A percentile compares a stretch with the other conserved stretches of the same genome.
Evolutionary conservation across 2,329 filamentous ascomycete species (phyloP).

Genomic region (Neofusicoccum kwambonambiense): DNA sequence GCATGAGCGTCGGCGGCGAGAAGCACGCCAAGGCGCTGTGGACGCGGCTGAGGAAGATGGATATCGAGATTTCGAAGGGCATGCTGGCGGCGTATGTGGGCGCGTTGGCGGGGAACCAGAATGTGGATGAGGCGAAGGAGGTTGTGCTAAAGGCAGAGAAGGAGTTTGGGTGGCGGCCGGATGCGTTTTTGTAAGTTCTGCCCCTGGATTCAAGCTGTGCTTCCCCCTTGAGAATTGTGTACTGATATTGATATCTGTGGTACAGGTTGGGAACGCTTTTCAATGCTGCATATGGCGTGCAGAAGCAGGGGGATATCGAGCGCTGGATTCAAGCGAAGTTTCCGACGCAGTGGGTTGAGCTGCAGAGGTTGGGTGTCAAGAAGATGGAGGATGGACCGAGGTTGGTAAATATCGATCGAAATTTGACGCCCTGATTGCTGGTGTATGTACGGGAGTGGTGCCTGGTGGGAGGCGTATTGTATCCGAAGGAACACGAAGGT

Average conservation of each 20-base stretch:
- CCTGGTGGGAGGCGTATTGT: too few relatives aligned
- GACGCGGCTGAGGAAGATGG: constrained; percentile 69
- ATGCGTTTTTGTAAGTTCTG: constrained; percentile 65
- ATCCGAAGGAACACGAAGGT: too few relatives aligned
- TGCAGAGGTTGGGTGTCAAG: constrained; percentile 53
- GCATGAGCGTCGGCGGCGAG: constrained; percentile 47
- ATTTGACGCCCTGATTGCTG: constrained; percentile 18
- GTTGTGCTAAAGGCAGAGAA: constrained; percentile 66
- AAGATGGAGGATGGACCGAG: constrained; percentile 21
- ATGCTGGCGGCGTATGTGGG: constrained; percentile 77
- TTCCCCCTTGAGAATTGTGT: too few relatives aligned
- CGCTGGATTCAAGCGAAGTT: constrained; percentile 70
- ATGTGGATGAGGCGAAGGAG: constrained; percentile 65
- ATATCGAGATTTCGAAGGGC: constrained; percentile 70
- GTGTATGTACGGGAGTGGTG: too few relatives aligned
- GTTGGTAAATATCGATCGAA: constrained; percentile 27
- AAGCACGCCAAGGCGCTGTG: constrained; percentile 59
- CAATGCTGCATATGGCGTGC: constrained; percentile 67
- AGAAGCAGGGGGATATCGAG: constrained; percentile 68
- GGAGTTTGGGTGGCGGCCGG: constrained; percentile 66
- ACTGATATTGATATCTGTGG: neutral
- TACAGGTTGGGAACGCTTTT: constrained; percentile 70
- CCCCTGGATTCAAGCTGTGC: too few relatives aligned
- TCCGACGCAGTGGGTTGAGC: constrained; percentile 65
- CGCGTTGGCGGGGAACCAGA: constrained; percentile 70